Evolutionary conservation across 169 alveolate species (phyloP).

Genomic region (Plasmodium cynomolgi): DNA sequence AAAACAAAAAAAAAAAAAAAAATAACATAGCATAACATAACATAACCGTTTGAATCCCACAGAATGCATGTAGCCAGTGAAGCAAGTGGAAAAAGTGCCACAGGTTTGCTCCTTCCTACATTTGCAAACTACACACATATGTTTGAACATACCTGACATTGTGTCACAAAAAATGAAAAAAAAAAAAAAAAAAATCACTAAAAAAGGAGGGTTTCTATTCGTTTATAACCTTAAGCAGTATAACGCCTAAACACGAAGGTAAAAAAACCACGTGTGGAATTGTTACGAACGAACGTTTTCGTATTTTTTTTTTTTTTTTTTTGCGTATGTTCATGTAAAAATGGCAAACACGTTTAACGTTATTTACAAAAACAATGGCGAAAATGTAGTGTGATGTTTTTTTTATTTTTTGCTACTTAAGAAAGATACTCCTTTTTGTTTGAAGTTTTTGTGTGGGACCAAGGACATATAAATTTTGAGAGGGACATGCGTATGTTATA

Average conservation of each 20-base stretch:
- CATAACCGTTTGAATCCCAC: background rate
- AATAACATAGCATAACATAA: too few relatives aligned
- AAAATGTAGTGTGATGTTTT: background rate
- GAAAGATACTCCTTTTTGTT: background rate
- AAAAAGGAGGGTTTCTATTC: background rate
- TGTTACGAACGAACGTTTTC: background rate
- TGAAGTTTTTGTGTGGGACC: background rate
- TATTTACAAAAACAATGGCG: background rate
- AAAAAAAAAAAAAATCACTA: background rate
- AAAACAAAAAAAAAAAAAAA: background rate
- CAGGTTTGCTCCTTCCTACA: background rate
- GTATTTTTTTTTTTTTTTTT: background rate
- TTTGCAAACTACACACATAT: background rate
- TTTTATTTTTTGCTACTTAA: background rate
- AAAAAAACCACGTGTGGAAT: background rate
- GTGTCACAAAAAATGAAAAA: constrained; percentile 2
- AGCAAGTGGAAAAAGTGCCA: background rate
- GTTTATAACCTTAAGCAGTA: background rate
- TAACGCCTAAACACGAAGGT: background rate
- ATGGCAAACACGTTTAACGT: background rate
- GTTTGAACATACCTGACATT: constrained; percentile 42
- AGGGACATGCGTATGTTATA: background rate
- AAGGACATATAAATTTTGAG: background rate
- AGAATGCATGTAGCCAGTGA: background rate
- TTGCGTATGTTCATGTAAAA: background rate